Conservation (phyloP, 2,329 filamentous ascomycete genomes). For the Juglanconis sp. region DNA sequence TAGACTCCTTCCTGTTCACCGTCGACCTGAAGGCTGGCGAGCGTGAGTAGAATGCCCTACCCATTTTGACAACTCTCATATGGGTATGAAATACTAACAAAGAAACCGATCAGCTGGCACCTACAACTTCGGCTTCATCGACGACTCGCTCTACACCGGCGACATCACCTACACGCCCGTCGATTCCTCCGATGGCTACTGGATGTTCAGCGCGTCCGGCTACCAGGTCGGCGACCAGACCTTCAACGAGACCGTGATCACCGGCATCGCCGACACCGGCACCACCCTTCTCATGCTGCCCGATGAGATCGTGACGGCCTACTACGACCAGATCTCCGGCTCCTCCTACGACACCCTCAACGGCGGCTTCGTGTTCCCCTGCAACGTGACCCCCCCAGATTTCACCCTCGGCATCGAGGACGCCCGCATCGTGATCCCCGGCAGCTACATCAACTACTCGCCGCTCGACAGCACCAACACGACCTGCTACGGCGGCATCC, state of each 20-base stretch:
- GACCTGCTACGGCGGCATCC: slow-evolving; percentile 34
- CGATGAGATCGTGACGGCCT: slow-evolving; percentile 43
- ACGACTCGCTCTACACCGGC: slow-evolving; percentile 55
- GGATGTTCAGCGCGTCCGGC: slow-evolving; percentile 50
- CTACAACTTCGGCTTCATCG: slow-evolving; percentile 47
- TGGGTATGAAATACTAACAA: background rate
- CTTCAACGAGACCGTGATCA: slow-evolving; percentile 31
- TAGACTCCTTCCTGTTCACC: slow-evolving; percentile 31
- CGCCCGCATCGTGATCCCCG: slow-evolving; percentile 31
- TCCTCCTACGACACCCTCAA: slow-evolving; percentile 32
- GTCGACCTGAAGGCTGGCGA: slow-evolving; percentile 31
- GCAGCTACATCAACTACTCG: slow-evolving; percentile 35
- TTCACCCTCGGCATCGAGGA: slow-evolving; percentile 34
- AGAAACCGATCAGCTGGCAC: slow-evolving; percentile 24
- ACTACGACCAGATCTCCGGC: slow-evolving; percentile 47
- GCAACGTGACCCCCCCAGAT: slow-evolving; percentile 31
- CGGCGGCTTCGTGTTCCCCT: slow-evolving; percentile 43
- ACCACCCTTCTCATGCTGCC: slow-evolving; percentile 54
- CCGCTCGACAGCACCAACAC: slow-evolving; percentile 21
- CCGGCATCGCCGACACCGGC: slow-evolving; percentile 57
- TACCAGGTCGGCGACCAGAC: slow-evolving; percentile 33
- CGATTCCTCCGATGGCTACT: slow-evolving; percentile 57
- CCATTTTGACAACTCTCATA: background rate
- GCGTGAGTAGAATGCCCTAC: slow-evolving; percentile 23
- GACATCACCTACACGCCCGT: slow-evolving; percentile 55